Percentiles rank a stretch among this genome's conserved stretches.
phyloP scores from a whole-genome alignment of 257 asterid species.

The Ilex aquifolium region DNA sequence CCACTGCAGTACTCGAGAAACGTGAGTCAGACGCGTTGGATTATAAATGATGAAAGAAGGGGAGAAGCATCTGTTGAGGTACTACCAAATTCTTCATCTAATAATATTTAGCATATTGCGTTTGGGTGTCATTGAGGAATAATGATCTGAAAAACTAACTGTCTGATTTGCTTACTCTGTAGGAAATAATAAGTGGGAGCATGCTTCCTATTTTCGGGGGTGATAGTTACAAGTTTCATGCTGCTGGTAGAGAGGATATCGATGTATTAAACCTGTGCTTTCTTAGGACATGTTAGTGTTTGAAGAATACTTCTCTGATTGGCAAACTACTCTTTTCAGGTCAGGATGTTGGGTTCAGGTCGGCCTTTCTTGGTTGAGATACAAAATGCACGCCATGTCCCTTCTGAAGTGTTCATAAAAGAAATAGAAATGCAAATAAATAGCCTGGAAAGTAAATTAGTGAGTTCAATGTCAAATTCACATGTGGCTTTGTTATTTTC shows the following conservation, averaged over 20 bases:
- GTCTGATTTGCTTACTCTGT: constrained; percentile 20
- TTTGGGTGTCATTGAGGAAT: constrained; percentile 9
- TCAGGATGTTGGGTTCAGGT: constrained; percentile 94
- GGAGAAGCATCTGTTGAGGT: constrained; percentile 99
- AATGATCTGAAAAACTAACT: constrained; percentile 10
- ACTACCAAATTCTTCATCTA: constrained; percentile 10
- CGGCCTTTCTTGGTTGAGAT: constrained; percentile 92
- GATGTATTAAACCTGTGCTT: constrained; percentile 50
- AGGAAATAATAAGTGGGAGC: constrained; percentile 83
- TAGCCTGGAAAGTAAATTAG: constrained; percentile 56
- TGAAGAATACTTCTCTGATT: constrained; percentile 9
- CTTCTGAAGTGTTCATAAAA: constrained; percentile 58
- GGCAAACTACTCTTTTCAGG: constrained; percentile 35
- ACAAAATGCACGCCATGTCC: constrained; percentile 71
- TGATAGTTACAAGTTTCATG: constrained; percentile 86
- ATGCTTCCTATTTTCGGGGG: constrained; percentile 82
- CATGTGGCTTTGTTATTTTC: constrained; percentile 11
- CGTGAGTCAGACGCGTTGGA: constrained; percentile 94
- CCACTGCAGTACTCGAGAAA: constrained; percentile 74
- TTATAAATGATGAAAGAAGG: constrained; percentile 93
- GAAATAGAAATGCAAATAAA: constrained; percentile 71
- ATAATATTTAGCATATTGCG: constrained; percentile 4
- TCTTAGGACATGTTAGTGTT: constrained; percentile 12
- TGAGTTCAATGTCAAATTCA: constrained; percentile 27
- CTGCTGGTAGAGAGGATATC: constrained; percentile 99